Conservation (phyloP, 306 rosid genomes). For the Acacia melanoxylon region DNA sequence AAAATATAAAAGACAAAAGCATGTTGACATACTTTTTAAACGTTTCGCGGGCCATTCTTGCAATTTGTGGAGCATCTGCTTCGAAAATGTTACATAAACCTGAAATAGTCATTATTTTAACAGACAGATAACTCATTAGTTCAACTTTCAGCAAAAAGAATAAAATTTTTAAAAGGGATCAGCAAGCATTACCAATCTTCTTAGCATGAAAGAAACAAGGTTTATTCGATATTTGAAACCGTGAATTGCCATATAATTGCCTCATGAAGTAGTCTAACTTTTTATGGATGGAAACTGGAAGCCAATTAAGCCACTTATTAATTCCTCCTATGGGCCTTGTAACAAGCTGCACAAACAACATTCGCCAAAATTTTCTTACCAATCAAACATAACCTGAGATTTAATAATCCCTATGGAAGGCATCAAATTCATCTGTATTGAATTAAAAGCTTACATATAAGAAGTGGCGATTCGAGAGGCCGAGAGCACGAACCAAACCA, state of each 20-base stretch:
- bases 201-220: constrained; percentile 30
- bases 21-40: constrained; percentile 53
- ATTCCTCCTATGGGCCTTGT: constrained; percentile 85
- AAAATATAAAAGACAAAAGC: not conserved
- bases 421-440: not conserved
- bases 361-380: not conserved
- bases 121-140: not conserved
- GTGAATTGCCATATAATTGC: constrained; percentile 35
- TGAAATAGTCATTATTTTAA: constrained; percentile 42
- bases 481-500: constrained; percentile 87
- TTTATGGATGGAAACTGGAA: constrained; percentile 76
- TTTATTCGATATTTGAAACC: constrained; percentile 27
- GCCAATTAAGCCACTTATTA: constrained; percentile 81
- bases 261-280: constrained; percentile 45
- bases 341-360: constrained; percentile 55
- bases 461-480: constrained; percentile 59
- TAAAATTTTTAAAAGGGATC: not conserved
- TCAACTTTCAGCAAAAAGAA: constrained; percentile 1
- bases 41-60: constrained; percentile 64
- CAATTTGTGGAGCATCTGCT: constrained; percentile 81
- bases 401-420: not conserved
- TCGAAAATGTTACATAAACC: constrained; percentile 60
- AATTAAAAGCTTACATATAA: constrained; percentile 52
- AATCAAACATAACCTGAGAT: not conserved
- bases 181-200: constrained; percentile 46